Conservation (phyloP, 1,139 yeast genomes). For the Hyphopichia pseudoburtonii region DNA sequence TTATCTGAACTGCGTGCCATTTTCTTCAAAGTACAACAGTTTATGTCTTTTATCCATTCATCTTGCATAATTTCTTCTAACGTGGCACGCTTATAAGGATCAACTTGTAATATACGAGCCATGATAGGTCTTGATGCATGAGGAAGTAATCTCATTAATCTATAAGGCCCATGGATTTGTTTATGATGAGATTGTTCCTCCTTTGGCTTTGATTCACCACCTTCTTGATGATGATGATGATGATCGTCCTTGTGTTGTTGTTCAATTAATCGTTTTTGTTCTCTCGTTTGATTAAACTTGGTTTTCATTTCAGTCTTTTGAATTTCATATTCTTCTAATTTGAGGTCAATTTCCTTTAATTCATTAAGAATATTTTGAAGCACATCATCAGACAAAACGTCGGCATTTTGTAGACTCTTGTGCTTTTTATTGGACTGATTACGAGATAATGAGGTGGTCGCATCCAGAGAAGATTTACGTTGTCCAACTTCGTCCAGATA, state of each 20-base stretch:
- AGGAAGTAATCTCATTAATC: slow-evolving; percentile 83
- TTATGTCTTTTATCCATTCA: slow-evolving; percentile 69
- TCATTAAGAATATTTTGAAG: slow-evolving; percentile 31
- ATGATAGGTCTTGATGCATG: slow-evolving; percentile 80
- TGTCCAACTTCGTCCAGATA: slow-evolving; percentile 3
- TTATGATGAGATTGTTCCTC: slow-evolving; percentile 37
- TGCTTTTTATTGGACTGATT: slow-evolving; percentile 14
- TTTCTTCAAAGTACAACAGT: slow-evolving; percentile 41
- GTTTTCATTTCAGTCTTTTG: slow-evolving; percentile 37
- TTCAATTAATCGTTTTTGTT: slow-evolving; percentile 8
- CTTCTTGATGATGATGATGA: slow-evolving; percentile 3
- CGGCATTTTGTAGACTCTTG: slow-evolving; percentile 8
- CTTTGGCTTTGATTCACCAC: slow-evolving; percentile 16
- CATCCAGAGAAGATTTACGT: not conserved
- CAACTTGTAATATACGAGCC: slow-evolving; percentile 68
- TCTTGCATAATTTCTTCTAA: slow-evolving; percentile 66
- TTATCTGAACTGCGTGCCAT: slow-evolving; percentile 24
- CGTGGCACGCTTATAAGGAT: slow-evolving; percentile 67
- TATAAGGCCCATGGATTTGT: slow-evolving; percentile 77
- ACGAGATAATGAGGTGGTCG: too few relatives aligned
- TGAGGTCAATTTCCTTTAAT: slow-evolving; percentile 36
- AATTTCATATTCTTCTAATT: slow-evolving; percentile 39
- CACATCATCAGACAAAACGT: slow-evolving; percentile 33
- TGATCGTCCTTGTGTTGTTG: slow-evolving; percentile 11
- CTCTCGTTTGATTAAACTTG: slow-evolving; percentile 24